A percentile compares a stretch with the other conserved stretches of the same genome.
Conservation (phyloP, 2,329 filamentous ascomycete species). For the Geoglossum cookeanum region DNA sequence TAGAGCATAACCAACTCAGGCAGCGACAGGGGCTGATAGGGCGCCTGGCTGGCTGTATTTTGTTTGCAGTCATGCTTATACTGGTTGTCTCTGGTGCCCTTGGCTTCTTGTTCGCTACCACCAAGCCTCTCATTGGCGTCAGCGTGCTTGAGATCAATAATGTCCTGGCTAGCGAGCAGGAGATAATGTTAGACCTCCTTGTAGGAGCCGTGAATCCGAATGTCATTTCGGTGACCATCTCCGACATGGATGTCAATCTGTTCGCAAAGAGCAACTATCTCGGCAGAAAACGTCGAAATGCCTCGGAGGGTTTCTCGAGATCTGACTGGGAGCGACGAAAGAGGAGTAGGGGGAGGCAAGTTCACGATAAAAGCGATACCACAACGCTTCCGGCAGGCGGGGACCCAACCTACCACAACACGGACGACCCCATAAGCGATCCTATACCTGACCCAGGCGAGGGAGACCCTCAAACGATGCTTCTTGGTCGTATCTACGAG, state of each 20-base stretch:
- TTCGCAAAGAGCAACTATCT: constrained; percentile 90
- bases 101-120: constrained; percentile 79
- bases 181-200: constrained; percentile 82
- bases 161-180: constrained; percentile 81
- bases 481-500: constrained; percentile 70
- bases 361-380: not conserved
- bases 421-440: not conserved
- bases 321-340: constrained; percentile 8
- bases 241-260: constrained; percentile 73
- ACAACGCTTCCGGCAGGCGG: not conserved
- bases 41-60: constrained; percentile 68
- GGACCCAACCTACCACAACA: not conserved
- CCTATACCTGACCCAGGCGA: constrained; percentile 28
- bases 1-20: constrained; percentile 53
- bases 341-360: constrained; percentile 5
- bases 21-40: constrained; percentile 9
- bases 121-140: constrained; percentile 66
- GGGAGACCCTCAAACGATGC: constrained; percentile 56
- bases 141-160: constrained; percentile 66
- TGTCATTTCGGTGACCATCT: constrained; percentile 68
- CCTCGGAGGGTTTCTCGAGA: constrained; percentile 16
- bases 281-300: constrained; percentile 35
- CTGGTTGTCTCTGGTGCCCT: constrained; percentile 70
- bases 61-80: constrained; percentile 64
- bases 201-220: constrained; percentile 87